These are phyloP conservation scores for Pyrenochaeta sp. DNA, from an alignment of 2,329 filamentous ascomycete genomes.

Conservation along the genomic window DNA sequence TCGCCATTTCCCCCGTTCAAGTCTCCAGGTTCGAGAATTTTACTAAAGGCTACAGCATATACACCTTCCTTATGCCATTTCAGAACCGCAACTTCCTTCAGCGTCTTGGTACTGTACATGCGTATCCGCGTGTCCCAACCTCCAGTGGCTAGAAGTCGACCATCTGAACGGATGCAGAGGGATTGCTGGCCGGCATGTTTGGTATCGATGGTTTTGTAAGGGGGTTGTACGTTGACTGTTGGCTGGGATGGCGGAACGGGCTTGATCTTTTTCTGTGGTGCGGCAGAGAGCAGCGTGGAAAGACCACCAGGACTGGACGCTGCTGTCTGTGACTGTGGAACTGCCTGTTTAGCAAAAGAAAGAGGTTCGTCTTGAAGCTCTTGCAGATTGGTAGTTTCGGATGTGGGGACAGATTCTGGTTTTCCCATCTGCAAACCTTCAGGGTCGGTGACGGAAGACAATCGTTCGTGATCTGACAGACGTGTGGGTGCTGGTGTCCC, in stretches of 20 bases:
- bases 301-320: conserved; percentile 20
- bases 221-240: conserved; percentile 48
- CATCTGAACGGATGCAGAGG: conserved; percentile 78
- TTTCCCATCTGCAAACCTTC: no score
- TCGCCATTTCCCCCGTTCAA: neutral
- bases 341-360: conserved; percentile 25
- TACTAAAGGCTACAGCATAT: conserved; percentile 78
- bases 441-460: neutral
- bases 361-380: conserved; percentile 6
- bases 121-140: conserved; percentile 88
- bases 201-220: conserved; percentile 71
- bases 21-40: conserved; percentile 38
- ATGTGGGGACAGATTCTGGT: neutral
- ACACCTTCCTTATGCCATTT: conserved; percentile 94
- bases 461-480: neutral
- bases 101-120: conserved; percentile 79
- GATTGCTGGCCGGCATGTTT: conserved; percentile 92
- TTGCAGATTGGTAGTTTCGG: conserved; percentile 1
- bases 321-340: conserved; percentile 6
- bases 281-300: conserved; percentile 32
- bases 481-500: neutral
- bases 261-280: conserved; percentile 11
- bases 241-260: conserved; percentile 9
- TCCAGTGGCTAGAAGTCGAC: conserved; percentile 83
- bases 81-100: conserved; percentile 88